phyloP scores from a whole-genome alignment of 345 rosid genomes.

The Lenwebbia sp. region DNA sequence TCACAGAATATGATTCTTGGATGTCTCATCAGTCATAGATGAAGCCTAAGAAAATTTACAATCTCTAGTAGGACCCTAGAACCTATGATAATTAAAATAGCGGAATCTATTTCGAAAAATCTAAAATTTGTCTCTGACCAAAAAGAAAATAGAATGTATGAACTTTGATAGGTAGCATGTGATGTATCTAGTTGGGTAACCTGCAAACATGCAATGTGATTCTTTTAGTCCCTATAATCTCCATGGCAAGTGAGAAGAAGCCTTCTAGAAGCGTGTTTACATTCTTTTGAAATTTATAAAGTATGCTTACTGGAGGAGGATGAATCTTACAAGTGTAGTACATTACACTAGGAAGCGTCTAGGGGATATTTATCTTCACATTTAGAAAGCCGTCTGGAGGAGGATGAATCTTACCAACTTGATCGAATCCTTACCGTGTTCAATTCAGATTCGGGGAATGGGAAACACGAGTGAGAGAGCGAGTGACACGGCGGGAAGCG shows the following conservation, averaged over 20 bases:
- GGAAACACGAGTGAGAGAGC: too few species aligned
- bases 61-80: neutral
- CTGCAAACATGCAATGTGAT: neutral
- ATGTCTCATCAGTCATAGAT: neutral
- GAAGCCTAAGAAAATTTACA: neutral
- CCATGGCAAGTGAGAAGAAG: neutral
- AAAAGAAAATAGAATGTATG: neutral
- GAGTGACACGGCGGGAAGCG: too few species aligned
- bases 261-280: neutral
- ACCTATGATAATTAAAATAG: neutral
- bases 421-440: too few species aligned
- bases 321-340: too few species aligned
- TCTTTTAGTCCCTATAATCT: neutral
- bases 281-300: too few species aligned
- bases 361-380: too few species aligned
- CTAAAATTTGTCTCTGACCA: neutral
- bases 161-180: neutral
- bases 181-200: neutral
- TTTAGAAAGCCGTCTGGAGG: too few species aligned
- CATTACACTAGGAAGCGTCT: too few species aligned
- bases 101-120: neutral
- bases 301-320: too few species aligned
- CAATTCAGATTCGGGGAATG: too few species aligned
- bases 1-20: too few species aligned
- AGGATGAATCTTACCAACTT: too few species aligned